Conservation (phyloP, 805 yeast genomes). For the Debaryomyces tyrocola region DNA sequence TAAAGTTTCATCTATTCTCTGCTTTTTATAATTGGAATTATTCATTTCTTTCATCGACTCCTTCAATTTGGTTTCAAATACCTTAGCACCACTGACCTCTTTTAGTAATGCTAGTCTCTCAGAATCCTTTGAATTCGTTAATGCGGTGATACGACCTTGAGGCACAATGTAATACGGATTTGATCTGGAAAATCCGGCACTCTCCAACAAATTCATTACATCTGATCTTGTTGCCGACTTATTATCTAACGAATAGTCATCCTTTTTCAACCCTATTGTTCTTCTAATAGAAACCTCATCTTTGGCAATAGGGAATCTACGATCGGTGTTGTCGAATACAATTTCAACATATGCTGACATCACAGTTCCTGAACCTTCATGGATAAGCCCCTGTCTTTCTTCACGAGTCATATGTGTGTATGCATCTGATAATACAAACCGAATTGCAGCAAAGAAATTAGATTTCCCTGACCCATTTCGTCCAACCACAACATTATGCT, state of each 20-base stretch:
- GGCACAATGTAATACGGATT: conserved; percentile 97
- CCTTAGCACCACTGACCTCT: conserved; percentile 93
- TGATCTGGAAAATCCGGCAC: conserved; percentile 87
- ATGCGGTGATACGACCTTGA: conserved; percentile 85
- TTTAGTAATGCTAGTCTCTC: conserved; percentile 79
- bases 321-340: conserved; percentile 76
- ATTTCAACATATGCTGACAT: conserved; percentile 94
- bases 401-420: conserved; percentile 81
- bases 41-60: conserved; percentile 82
- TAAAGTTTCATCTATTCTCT: conserved; percentile 73
- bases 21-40: conserved; percentile 66
- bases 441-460: conserved; percentile 90
- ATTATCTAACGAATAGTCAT: conserved; percentile 83
- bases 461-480: conserved; percentile 97
- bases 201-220: conserved; percentile 76
- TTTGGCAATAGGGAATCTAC: conserved; percentile 68
- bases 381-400: conserved; percentile 82
- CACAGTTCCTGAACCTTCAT: conserved; percentile 87
- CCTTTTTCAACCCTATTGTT: conserved; percentile 91
- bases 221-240: conserved; percentile 78
- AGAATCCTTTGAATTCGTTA: conserved; percentile 85
- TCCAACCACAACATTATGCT: conserved; percentile 81
- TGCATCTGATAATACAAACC: conserved; percentile 90
- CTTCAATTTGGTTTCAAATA: conserved; percentile 77
- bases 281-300: conserved; percentile 76